A percentile compares a stretch with the other conserved stretches of the same genome.
Evolutionary conservation across 2,329 filamentous ascomycete genomes (phyloP).

Genomic region (Dothiorella sarmentorum): DNA sequence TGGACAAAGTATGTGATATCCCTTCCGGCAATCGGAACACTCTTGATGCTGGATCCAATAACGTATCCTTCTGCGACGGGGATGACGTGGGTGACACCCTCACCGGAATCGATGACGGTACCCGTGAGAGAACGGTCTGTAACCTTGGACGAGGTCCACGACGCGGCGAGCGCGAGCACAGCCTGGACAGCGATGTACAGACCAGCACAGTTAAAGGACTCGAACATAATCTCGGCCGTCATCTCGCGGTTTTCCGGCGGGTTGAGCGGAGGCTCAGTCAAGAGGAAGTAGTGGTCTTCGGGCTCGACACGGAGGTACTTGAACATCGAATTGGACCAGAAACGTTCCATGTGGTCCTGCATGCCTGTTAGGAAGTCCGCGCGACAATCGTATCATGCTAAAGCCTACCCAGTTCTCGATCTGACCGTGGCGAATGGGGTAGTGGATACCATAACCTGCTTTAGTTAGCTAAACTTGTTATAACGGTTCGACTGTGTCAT

Average conservation of each 20-base stretch:
- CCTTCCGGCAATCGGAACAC: conserved; percentile 93
- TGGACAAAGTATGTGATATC: conserved; percentile 99
- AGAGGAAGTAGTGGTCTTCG: conserved; percentile 96
- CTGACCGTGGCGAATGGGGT: conserved; percentile 95
- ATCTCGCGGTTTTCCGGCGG: conserved; percentile 98
- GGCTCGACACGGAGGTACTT: conserved; percentile 98
- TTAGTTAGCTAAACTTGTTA: neutral
- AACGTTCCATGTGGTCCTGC: conserved; percentile 97
- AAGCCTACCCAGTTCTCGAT: conserved; percentile 91
- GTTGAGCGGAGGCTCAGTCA: conserved; percentile 97
- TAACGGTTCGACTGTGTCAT: conserved; percentile 26
- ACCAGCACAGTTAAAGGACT: conserved; percentile 98
- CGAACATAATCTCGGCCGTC: conserved; percentile 99
- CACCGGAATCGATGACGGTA: conserved; percentile 97
- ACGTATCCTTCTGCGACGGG: conserved; percentile 98
- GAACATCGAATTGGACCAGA: conserved; percentile 99
- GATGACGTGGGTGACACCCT: conserved; percentile 98
- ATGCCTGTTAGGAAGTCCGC: conserved; percentile 20
- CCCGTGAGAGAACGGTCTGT: conserved; percentile 93
- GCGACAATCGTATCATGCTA: neutral
- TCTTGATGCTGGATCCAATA: conserved; percentile 98
- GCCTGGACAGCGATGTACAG: conserved; percentile 98
- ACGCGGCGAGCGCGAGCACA: conserved; percentile 91
- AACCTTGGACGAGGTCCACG: conserved; percentile 98
- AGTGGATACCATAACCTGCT: conserved; percentile 88